Evolutionary conservation across 2,329 filamentous ascomycete genomes (phyloP).

Genomic region (Aspergillus sojae): DNA sequence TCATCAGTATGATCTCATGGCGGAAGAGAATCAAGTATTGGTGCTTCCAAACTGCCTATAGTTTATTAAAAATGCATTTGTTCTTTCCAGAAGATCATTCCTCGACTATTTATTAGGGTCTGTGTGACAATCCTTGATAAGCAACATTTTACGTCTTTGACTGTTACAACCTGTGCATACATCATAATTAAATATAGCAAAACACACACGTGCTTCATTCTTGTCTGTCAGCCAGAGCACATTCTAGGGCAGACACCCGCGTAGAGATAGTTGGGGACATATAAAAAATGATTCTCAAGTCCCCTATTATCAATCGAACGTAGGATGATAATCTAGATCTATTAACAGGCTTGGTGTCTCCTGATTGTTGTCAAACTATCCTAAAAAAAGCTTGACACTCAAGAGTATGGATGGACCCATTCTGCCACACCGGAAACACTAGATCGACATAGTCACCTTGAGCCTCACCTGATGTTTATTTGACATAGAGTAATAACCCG

Average conservation of each 20-base stretch:
- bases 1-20: neutral
- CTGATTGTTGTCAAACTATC: conserved; percentile 1
- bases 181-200: neutral
- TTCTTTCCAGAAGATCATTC: neutral
- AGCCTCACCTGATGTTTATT: conserved; percentile 1
- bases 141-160: neutral
- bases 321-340: neutral
- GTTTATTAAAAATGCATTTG: neutral
- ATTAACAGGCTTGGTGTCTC: neutral
- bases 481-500: neutral
- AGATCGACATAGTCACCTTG: conserved; percentile 4
- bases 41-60: neutral
- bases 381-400: too few species aligned
- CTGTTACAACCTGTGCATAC: neutral
- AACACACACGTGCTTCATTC: neutral
- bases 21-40: neutral
- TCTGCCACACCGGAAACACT: neutral
- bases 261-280: too few species aligned
- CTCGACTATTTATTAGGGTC: neutral
- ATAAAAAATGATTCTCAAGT: neutral
- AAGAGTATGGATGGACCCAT: conserved; percentile 1
- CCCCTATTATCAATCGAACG: neutral
- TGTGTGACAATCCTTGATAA: neutral
- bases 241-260: too few species aligned
- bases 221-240: neutral